Conservation (phyloP, 2,329 filamentous ascomycete genomes). For the Zymoseptoria pseudotritici region DNA sequence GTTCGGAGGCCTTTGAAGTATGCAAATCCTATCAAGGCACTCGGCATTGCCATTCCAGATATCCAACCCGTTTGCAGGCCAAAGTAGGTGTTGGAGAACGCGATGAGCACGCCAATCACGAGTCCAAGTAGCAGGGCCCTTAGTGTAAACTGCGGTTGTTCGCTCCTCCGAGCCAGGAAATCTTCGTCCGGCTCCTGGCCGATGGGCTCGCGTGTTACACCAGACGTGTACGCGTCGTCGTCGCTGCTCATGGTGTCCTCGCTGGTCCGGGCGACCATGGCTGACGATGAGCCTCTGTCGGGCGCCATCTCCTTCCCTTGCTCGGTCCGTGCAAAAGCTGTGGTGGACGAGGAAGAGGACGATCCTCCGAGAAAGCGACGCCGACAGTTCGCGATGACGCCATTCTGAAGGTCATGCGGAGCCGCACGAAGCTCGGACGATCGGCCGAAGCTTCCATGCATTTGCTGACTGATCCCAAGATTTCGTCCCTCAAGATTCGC, state of each 20-base stretch:
- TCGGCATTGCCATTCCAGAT: constrained; percentile 92
- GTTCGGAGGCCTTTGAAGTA: constrained; percentile 75
- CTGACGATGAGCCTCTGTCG: constrained; percentile 23
- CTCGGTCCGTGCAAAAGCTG: neutral
- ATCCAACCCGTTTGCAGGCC: constrained; percentile 86
- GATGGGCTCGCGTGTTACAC: constrained; percentile 20
- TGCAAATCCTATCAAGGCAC: constrained; percentile 87
- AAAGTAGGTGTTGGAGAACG: constrained; percentile 97
- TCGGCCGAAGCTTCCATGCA: neutral
- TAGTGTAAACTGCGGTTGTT: constrained; percentile 61
- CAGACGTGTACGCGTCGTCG: constrained; percentile 12
- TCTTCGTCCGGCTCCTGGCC: constrained; percentile 23
- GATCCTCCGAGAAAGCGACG: neutral
- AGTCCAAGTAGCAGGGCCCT: constrained; percentile 75
- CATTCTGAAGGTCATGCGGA: neutral
- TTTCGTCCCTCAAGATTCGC: neutral
- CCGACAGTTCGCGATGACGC: neutral
- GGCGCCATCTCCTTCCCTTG: constrained; percentile 26
- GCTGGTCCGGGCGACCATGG: neutral
- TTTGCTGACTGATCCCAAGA: neutral
- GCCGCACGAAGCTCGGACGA: neutral
- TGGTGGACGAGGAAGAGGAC: neutral
- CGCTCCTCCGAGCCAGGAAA: constrained; percentile 22
- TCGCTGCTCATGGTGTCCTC: constrained; percentile 2
- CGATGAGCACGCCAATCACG: constrained; percentile 80